Base-by-base conservation (phyloP, 1,139 yeast genomes). In the Sugiyamaella neomexicana region DNA sequence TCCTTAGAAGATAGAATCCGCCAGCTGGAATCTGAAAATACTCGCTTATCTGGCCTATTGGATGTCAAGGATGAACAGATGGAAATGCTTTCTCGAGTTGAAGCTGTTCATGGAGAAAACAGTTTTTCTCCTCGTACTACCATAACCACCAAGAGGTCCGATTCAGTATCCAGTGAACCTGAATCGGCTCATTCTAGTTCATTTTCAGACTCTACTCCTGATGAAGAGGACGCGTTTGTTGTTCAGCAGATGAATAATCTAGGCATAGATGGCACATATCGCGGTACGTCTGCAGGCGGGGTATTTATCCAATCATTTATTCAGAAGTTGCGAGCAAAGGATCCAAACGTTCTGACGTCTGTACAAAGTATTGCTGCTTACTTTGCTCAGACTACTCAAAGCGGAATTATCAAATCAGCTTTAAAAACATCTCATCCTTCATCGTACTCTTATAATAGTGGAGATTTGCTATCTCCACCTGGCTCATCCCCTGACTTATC, bases 61-160 rank as follows among this genome's bases (percentile, higher is more conserved):
- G 86, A 83, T 59, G 70, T 81, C 57, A 74, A 83, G 60, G 88
- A 83, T 64, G 87, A 83, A 61, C 87, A 81, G 64, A 70, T 83
- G 63, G 76, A 72, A 52, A 55, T 71, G 62, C 57, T 70, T 23
- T 59, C 72, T 17, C 62, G 68, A 31, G 68, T 67, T 27, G 69
- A 68, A 39, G 55, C 55, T n/a, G 52, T 52, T 16, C 50, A 46
- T 37, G 52, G 50, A 15, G 39, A 16, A 12, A 13, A 34, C 13
- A 34, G 16, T 34, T 10, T 31, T 7, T 31, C 40, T 9, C 39
- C 39, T 6, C 40, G 39, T 15, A 20, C n/a, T 5, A 36, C 5
- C 25, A 20, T 13, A 36, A 20, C 31, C 32, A 15, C 25, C n/a
- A 9, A 15, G 16, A 17, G 48, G 17, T 31, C 44, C 9, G 20